A percentile compares a stretch with the other conserved stretches of the same genome.
phyloP scores from a whole-genome alignment of 345 rosid species.

The Garcia nutans region DNA sequence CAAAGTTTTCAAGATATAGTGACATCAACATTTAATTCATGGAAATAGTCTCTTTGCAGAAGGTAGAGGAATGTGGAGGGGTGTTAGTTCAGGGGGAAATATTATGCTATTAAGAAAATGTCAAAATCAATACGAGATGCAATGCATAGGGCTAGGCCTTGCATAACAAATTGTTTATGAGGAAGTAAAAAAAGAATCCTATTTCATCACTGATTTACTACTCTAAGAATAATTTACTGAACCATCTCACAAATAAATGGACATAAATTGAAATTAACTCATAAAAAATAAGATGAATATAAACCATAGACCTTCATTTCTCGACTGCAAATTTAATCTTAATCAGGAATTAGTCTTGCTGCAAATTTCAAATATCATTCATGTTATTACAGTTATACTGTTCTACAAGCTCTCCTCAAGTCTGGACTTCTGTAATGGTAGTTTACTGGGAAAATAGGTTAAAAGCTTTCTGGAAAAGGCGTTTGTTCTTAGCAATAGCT shows the following conservation, averaged over 20 bases:
- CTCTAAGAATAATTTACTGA: neutral
- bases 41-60: neutral
- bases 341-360: neutral
- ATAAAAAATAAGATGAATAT: too few relatives aligned
- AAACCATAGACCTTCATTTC: neutral
- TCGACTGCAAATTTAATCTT: neutral
- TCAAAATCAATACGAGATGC: neutral
- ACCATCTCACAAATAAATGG: neutral
- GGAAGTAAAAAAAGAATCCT: neutral
- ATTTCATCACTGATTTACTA: too few relatives aligned
- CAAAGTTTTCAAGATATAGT: neutral
- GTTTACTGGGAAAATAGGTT: neutral
- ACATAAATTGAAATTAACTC: neutral
- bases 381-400: neutral
- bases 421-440: neutral
- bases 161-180: neutral
- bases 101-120: neutral
- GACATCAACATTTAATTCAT: neutral
- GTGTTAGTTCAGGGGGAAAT: neutral
- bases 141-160: neutral
- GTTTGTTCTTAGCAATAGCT: neutral
- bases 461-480: neutral
- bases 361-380: neutral
- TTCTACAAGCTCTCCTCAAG: neutral
- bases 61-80: neutral